Percentiles rank a stretch among this genome's conserved stretches.
Conservation (phyloP, 2,329 filamentous ascomycete genomes). For the Orbilia ellipsospora region DNA sequence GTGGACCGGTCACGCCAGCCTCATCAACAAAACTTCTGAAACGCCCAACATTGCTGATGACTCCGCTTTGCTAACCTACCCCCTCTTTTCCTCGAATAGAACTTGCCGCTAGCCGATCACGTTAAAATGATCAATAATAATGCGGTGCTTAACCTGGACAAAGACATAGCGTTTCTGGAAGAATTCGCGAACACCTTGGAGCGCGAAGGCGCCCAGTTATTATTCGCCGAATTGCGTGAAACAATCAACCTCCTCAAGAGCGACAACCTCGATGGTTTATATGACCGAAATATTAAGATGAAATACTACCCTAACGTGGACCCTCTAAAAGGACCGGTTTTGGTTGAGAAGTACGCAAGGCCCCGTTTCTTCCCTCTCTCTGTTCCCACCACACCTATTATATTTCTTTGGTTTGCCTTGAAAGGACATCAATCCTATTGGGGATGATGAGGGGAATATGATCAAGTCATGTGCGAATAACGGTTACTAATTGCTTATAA, state of each 20-base stretch:
- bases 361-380: background rate
- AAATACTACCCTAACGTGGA: conserved; percentile 95
- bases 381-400: conserved; percentile 8
- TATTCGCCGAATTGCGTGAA: conserved; percentile 91
- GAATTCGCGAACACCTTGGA: conserved; percentile 88
- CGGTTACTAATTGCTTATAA: conserved; percentile 30
- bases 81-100: conserved; percentile 63
- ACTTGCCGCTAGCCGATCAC: conserved; percentile 78
- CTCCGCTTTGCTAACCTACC: conserved; percentile 26
- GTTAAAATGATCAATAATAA: conserved; percentile 89
- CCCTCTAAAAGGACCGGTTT: conserved; percentile 83
- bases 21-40: conserved; percentile 42
- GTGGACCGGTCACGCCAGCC: conserved; percentile 56
- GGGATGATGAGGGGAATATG: conserved; percentile 25
- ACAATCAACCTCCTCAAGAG: conserved; percentile 84
- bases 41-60: conserved; percentile 47
- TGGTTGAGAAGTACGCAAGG: conserved; percentile 84
- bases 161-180: conserved; percentile 84
- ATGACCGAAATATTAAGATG: conserved; percentile 87
- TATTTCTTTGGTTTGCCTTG: conserved; percentile 3
- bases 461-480: conserved; percentile 27
- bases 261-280: conserved; percentile 96
- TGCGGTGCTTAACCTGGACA: conserved; percentile 80
- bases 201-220: conserved; percentile 74
- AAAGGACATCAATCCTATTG: conserved; percentile 10